phyloP scores from a whole-genome alignment of 192 early-diverging fungal genomes.

The Coemansia sp. region DNA sequence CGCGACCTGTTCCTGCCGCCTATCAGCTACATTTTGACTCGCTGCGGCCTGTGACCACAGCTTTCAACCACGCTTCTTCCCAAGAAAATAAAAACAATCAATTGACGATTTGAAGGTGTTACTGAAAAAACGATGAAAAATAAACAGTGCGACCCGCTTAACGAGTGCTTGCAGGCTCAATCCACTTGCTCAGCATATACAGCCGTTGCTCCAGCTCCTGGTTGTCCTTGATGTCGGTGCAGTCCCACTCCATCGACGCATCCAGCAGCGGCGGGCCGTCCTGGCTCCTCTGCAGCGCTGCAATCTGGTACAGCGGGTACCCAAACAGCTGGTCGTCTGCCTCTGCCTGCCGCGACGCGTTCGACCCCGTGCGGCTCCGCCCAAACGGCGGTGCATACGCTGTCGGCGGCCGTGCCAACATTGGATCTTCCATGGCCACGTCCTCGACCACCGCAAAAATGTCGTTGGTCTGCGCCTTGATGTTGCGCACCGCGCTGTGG shows the following conservation, averaged over 20 bases:
- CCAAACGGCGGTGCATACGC: constrained; percentile 18
- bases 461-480: constrained; percentile 49
- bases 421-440: constrained; percentile 21
- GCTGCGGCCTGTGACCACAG: no score
- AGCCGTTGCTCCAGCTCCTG: constrained; percentile 51
- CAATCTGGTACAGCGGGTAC: constrained; percentile 48
- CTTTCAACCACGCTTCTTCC: no score
- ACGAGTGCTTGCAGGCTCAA: constrained; percentile 28
- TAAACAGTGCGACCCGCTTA: no score
- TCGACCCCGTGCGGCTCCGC: constrained; percentile 37
- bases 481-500: constrained; percentile 47
- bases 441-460: constrained; percentile 43
- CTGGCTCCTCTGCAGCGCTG: constrained; percentile 33
- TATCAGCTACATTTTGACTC: no score
- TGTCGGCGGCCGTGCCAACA: constrained; percentile 17
- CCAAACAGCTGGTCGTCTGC: constrained; percentile 21
- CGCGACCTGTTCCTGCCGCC: not conserved
- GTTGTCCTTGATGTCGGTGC: constrained; percentile 48
- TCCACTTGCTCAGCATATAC: constrained; percentile 50
- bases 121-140: not conserved
- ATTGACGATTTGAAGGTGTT: no score
- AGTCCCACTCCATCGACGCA: constrained; percentile 47
- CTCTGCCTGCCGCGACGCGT: constrained; percentile 26
- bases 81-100: no score
- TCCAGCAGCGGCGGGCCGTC: constrained; percentile 20